phyloP scores from a whole-genome alignment of 495 filamentous ascomycete species.

The Astrocystis sublimbata region DNA sequence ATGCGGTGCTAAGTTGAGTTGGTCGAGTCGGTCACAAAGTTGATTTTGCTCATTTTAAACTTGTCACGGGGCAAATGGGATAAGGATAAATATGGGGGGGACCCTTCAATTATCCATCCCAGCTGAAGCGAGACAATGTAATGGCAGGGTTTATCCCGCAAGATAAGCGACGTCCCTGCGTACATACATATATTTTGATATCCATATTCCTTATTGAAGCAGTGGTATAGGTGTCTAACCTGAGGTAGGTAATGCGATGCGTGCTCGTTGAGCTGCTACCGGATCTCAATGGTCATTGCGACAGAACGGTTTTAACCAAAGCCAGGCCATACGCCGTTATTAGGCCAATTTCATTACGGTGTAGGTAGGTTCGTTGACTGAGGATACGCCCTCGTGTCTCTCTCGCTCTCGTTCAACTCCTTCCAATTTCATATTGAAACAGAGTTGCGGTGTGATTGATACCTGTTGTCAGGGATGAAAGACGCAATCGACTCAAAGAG shows the following conservation, averaged over 20 bases:
- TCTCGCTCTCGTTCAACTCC: not conserved
- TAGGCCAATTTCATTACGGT: not conserved
- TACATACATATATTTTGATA: not conserved
- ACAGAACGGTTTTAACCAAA: not conserved
- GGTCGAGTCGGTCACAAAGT: not conserved
- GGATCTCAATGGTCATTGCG: not conserved
- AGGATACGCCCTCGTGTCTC: too few relatives aligned
- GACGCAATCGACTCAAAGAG: not conserved
- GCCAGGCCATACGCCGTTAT: not conserved
- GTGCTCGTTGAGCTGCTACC: not conserved
- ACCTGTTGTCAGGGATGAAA: not conserved
- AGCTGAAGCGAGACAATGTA: not conserved
- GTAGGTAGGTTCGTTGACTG: too few relatives aligned
- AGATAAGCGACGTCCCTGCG: slow-evolving; percentile 11
- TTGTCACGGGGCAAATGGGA: not conserved
- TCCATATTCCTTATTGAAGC: not conserved
- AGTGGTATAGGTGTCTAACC: too few relatives aligned
- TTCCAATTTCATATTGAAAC: not conserved
- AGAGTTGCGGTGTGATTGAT: not conserved
- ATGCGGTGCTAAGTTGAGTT: not conserved
- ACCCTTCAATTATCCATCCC: not conserved
- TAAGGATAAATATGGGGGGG: not conserved
- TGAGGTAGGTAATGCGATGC: not conserved
- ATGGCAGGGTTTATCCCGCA: slow-evolving; percentile 7
- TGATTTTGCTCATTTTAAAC: not conserved